Conservation (phyloP, 768 basidiomycete species). For the Kwoniella sp. region DNA sequence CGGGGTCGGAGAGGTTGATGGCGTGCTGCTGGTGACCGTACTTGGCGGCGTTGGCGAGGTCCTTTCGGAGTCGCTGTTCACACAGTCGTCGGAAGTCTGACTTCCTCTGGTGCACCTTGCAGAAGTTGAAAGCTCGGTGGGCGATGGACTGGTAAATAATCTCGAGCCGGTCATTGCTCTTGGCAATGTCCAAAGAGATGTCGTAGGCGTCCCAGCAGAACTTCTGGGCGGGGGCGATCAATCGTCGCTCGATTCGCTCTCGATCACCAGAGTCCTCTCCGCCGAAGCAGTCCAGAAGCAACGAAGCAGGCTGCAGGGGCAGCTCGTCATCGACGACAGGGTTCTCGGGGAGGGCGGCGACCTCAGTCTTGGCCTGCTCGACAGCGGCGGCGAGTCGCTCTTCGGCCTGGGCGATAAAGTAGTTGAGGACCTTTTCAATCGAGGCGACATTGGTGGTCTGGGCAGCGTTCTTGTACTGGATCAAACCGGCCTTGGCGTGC, state of each 20-base stretch:
- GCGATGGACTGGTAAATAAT: slow-evolving; percentile 94
- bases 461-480: slow-evolving; percentile 97
- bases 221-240: slow-evolving; percentile 96
- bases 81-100: slow-evolving; percentile 96
- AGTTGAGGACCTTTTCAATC: slow-evolving; percentile 87
- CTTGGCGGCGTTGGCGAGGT: slow-evolving; percentile 90
- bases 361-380: slow-evolving; percentile 56
- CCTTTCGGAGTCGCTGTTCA: slow-evolving; percentile 85
- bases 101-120: slow-evolving; percentile 87
- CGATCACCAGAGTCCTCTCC: slow-evolving; percentile 62
- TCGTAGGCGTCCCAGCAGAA: slow-evolving; percentile 99
- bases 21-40: slow-evolving; percentile 91
- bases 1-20: slow-evolving; percentile 93
- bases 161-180: slow-evolving; percentile 92
- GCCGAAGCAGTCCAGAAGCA: slow-evolving; percentile 84
- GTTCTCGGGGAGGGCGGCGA: slow-evolving; percentile 46
- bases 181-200: slow-evolving; percentile 90
- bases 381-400: slow-evolving; percentile 52
- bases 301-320: slow-evolving; percentile 89
- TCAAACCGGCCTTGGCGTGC: slow-evolving; percentile 90
- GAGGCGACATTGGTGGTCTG: slow-evolving; percentile 88
- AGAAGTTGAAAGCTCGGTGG: slow-evolving; percentile 96
- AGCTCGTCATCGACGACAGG: slow-evolving; percentile 90
- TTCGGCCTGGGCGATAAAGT: slow-evolving; percentile 65
- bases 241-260: slow-evolving; percentile 88